phyloP scores from a whole-genome alignment of 306 rosid species.

The Macrotyloma uniflorum region DNA sequence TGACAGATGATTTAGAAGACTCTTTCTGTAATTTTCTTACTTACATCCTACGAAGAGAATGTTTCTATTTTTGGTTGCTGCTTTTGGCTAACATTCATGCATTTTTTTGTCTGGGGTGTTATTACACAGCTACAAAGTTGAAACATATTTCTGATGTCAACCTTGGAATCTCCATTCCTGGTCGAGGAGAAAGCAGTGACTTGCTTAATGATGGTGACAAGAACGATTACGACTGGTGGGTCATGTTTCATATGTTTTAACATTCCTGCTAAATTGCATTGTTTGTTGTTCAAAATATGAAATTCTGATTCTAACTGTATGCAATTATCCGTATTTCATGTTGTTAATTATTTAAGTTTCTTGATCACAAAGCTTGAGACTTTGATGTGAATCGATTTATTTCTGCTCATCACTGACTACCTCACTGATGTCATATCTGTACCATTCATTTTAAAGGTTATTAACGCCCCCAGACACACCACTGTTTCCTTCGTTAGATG shows the following conservation, averaged over 20 bases:
- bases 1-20: slow-evolving; percentile 73
- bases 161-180: slow-evolving; percentile 70
- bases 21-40: slow-evolving; percentile 63
- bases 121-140: slow-evolving; percentile 65
- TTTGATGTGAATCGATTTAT: not conserved
- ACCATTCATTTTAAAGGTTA: slow-evolving; percentile 58
- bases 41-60: slow-evolving; percentile 29
- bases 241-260: slow-evolving; percentile 15
- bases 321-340: not conserved
- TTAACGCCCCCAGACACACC: slow-evolving; percentile 94
- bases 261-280: not conserved
- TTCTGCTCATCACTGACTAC: not conserved
- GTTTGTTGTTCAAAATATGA: not conserved
- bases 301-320: slow-evolving; percentile 1
- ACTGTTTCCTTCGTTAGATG: slow-evolving; percentile 80
- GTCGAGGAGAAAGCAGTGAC: slow-evolving; percentile 73
- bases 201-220: slow-evolving; percentile 75
- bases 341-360: slow-evolving; percentile 1
- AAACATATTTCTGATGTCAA: slow-evolving; percentile 72
- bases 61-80: slow-evolving; percentile 13
- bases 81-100: slow-evolving; percentile 36
- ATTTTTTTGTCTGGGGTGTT: slow-evolving; percentile 27
- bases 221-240: slow-evolving; percentile 85
- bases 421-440: slow-evolving; percentile 34
- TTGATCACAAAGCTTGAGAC: slow-evolving; percentile 16